These are phyloP conservation scores for Eimeria acervulina DNA, from an alignment of 169 alveolate genomes.

Conservation along the genomic window DNA sequence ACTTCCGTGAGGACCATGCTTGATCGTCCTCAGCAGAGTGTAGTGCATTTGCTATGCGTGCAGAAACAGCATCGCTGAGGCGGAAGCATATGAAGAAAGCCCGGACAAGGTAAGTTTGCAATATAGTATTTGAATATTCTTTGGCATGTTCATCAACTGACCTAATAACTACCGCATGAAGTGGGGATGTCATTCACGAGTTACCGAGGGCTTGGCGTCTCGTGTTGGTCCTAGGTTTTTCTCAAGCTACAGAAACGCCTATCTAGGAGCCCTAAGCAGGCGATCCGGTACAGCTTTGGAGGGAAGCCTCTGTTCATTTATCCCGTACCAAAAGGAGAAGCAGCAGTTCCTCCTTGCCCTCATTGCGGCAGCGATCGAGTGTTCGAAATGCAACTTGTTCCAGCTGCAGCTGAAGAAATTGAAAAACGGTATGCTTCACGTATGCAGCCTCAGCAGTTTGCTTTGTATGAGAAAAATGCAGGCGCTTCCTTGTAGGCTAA, in stretches of 20 bases:
- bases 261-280: slow-evolving; percentile 78
- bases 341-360: slow-evolving; percentile 52
- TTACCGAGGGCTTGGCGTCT: not conserved
- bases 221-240: slow-evolving; percentile 61
- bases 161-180: not conserved
- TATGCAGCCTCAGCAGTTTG: not conserved
- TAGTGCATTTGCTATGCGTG: not conserved
- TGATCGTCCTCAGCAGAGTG: not conserved
- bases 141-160: not conserved
- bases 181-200: not conserved
- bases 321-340: not conserved
- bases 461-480: not conserved
- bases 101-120: slow-evolving; percentile 29
- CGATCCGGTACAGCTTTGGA: slow-evolving; percentile 82
- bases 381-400: slow-evolving; percentile 84
- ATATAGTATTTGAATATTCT: not conserved
- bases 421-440: slow-evolving; percentile 41
- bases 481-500: not conserved
- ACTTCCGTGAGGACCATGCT: not conserved
- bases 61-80: slow-evolving; percentile 54
- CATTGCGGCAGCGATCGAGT: slow-evolving; percentile 81
- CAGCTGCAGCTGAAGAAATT: slow-evolving; percentile 75
- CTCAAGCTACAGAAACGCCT: slow-evolving; percentile 81
- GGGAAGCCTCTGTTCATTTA: slow-evolving; percentile 83
- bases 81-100: slow-evolving; percentile 69